Evolutionary conservation across 176 grass and related monocot genomes (phyloP).

Genomic region (Cocos nucifera): DNA sequence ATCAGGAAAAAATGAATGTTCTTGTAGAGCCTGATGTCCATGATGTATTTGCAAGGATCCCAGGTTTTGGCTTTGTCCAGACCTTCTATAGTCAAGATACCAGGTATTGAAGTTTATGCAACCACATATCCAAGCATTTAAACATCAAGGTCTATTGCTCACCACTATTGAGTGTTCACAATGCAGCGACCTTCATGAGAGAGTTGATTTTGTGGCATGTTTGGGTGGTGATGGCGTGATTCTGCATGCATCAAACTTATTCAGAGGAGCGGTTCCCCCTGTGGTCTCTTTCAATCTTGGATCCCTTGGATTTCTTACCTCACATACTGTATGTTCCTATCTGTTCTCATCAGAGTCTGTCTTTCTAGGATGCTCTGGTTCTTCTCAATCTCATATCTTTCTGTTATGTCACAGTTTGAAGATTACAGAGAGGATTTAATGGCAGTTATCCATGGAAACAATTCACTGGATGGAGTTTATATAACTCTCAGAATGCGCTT

Average conservation of each 20-base stretch:
- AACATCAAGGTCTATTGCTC: slow-evolving; percentile 6
- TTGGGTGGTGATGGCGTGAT: slow-evolving; percentile 99
- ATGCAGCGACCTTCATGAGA: slow-evolving; percentile 85
- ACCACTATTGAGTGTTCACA: slow-evolving; percentile 20
- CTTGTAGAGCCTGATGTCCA: slow-evolving; percentile 99
- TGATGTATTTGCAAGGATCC: slow-evolving; percentile 97
- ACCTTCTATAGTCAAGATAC: slow-evolving; percentile 97
- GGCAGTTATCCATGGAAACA: slow-evolving; percentile 95
- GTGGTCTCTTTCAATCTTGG: slow-evolving; percentile 96
- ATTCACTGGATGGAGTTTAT: slow-evolving; percentile 81
- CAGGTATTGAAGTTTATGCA: slow-evolving; percentile 36
- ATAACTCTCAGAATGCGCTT: slow-evolving; percentile 98
- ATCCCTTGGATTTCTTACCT: slow-evolving; percentile 97
- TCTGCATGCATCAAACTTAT: slow-evolving; percentile 93
- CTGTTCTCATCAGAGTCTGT: slow-evolving; percentile 20
- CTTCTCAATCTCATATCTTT: slow-evolving; percentile 18
- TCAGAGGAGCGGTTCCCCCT: slow-evolving; percentile 87
- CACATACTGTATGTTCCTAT: slow-evolving; percentile 61
- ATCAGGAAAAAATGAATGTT: slow-evolving; percentile 99
- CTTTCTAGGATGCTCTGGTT: slow-evolving; percentile 10
- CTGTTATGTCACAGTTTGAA: slow-evolving; percentile 57
- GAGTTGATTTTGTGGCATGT: slow-evolving; percentile 97
- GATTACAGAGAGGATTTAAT: slow-evolving; percentile 77
- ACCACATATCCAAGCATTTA: slow-evolving; percentile 9
- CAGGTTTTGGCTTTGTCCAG: slow-evolving; percentile 98